These are phyloP conservation scores for Huiozyma sinensis DNA, from an alignment of 805 yeast species.

Conservation along the genomic window DNA sequence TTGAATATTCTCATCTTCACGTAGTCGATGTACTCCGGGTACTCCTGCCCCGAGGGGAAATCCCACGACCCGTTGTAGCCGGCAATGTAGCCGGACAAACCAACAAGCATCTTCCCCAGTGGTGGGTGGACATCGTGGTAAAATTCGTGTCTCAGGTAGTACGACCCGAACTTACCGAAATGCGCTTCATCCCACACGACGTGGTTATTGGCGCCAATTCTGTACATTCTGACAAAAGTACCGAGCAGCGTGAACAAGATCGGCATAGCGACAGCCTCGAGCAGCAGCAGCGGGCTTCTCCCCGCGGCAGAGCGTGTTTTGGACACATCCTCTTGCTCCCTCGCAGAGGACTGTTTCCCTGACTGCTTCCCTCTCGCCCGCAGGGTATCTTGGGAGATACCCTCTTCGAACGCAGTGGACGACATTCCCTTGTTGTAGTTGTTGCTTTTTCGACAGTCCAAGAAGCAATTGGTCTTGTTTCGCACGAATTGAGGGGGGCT, in stretches of 20 bases:
- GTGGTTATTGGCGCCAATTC: conserved; percentile 42
- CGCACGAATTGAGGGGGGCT: not conserved
- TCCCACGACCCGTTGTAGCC: conserved; percentile 70
- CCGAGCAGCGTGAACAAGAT: conserved; percentile 36
- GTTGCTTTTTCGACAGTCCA: not conserved
- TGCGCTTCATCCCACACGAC: conserved; percentile 91
- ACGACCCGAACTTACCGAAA: conserved; percentile 79
- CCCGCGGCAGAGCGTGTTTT: not conserved
- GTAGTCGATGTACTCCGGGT: conserved; percentile 53
- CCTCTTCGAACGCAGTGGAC: conserved; percentile 6
- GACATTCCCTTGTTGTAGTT: conserved; percentile 2
- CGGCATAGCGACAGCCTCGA: conserved; percentile 34
- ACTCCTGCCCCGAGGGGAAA: conserved; percentile 56
- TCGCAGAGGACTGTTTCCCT: not conserved
- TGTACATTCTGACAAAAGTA: conserved; percentile 46
- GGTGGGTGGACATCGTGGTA: conserved; percentile 88
- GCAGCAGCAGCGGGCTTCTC: conserved; percentile 5
- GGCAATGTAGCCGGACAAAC: conserved; percentile 66
- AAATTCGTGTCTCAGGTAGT: conserved; percentile 68
- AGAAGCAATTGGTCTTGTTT: not conserved
- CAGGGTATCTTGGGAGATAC: not conserved
- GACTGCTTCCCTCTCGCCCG: not conserved
- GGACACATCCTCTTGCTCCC: not conserved
- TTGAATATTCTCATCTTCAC: conserved; percentile 63
- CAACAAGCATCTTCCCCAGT: conserved; percentile 71